A percentile compares a stretch with the other conserved stretches of the same genome.
These are phyloP conservation scores for Citropsis articulata DNA, from an alignment of 345 rosid genomes.

Conservation along the genomic window DNA sequence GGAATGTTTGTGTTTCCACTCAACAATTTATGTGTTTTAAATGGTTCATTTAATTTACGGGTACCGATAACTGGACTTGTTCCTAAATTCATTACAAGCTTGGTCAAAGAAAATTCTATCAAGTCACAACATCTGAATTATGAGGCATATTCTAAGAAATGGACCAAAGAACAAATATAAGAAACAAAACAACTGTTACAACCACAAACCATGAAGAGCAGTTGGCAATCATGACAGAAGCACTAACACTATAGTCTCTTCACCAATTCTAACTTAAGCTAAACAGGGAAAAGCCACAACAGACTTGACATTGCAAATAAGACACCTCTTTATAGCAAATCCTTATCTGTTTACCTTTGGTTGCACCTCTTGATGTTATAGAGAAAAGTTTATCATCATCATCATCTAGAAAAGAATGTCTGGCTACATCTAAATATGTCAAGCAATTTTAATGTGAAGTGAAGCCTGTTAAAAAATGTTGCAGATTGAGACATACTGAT, in stretches of 20 bases:
- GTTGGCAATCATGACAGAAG: neutral
- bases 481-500: neutral
- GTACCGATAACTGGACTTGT: neutral
- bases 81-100: neutral
- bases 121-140: neutral
- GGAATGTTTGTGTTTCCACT: neutral
- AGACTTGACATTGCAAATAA: neutral
- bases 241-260: neutral
- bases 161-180: neutral
- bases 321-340: neutral
- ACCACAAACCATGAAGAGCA: neutral
- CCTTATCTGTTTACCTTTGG: neutral
- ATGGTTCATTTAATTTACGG: neutral
- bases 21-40: neutral
- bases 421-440: neutral
- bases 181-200: neutral
- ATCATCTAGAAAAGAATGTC: neutral
- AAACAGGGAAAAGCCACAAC: neutral
- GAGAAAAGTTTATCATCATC: neutral
- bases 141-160: neutral
- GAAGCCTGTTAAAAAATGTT: slow-evolving; percentile 10
- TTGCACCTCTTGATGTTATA: neutral
- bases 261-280: neutral
- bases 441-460: slow-evolving; percentile 5
- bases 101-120: neutral